These are phyloP conservation scores for Nigrospora sphaerica DNA, from an alignment of 2,329 filamentous ascomycete genomes.

Conservation along the genomic window DNA sequence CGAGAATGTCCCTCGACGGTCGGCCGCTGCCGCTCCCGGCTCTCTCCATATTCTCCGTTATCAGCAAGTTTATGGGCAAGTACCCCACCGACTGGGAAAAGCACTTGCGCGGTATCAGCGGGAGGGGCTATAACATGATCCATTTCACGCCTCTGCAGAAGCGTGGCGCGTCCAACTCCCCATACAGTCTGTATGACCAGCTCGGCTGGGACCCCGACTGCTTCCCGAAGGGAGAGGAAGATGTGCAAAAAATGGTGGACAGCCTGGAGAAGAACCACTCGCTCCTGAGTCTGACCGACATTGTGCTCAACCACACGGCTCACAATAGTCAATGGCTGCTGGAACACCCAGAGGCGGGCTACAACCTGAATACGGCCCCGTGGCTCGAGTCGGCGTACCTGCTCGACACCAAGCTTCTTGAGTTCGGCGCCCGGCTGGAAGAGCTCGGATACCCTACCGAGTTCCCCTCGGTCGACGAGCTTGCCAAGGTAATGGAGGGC, in stretches of 20 bases:
- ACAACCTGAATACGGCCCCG: slow-evolving; percentile 87
- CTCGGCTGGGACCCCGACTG: slow-evolving; percentile 72
- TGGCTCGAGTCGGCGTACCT: slow-evolving; percentile 60
- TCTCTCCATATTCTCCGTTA: slow-evolving; percentile 83
- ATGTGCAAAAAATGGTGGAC: slow-evolving; percentile 68
- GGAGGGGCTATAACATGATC: slow-evolving; percentile 96
- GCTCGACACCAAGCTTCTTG: slow-evolving; percentile 57
- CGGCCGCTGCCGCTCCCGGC: slow-evolving; percentile 74
- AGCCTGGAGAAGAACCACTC: slow-evolving; percentile 82
- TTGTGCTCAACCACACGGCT: slow-evolving; percentile 96
- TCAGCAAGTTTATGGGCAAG: slow-evolving; percentile 97
- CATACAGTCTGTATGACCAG: slow-evolving; percentile 95
- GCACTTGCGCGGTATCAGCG: slow-evolving; percentile 80
- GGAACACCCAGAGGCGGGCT: slow-evolving; percentile 90
- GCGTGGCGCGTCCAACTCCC: slow-evolving; percentile 86
- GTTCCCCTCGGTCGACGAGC: slow-evolving; percentile 62
- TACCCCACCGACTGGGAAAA: slow-evolving; percentile 87
- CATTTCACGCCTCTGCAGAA: slow-evolving; percentile 94
- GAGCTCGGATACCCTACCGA: slow-evolving; percentile 69
- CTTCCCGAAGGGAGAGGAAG: slow-evolving; percentile 80
- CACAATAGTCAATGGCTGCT: slow-evolving; percentile 92
- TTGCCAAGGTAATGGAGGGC: slow-evolving; percentile 74
- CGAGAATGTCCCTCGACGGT: slow-evolving; percentile 67
- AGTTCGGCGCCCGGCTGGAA: slow-evolving; percentile 68
- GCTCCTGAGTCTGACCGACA: slow-evolving; percentile 83